Percentiles rank a stretch among this genome's conserved stretches.
These are phyloP conservation scores for Paramecium octaurelia DNA, from an alignment of 73 alveolate genomes.

Conservation along the genomic window DNA sequence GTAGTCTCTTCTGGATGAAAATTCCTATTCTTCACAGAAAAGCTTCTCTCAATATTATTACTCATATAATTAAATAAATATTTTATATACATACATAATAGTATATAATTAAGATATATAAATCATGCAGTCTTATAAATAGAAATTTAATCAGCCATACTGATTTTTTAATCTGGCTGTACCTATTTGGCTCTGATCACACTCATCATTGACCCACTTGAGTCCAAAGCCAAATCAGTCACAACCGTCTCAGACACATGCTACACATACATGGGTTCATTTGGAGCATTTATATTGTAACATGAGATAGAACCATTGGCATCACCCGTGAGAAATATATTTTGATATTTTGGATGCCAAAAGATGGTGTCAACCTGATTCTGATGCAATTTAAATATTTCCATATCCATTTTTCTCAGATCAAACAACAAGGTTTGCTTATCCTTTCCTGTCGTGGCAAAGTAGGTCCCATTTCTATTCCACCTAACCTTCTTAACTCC, in stretches of 20 bases:
- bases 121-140: not conserved
- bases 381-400: not conserved
- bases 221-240: not conserved
- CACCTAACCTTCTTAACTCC: constrained; percentile 19
- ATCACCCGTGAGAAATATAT: not conserved
- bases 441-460: not conserved
- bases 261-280: not conserved
- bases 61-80: not conserved
- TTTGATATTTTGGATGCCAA: constrained; percentile 14
- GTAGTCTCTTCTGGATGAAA: constrained; percentile 8
- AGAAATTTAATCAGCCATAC: not conserved
- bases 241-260: not conserved
- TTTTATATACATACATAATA: too few relatives aligned
- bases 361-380: not conserved
- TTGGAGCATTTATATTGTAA: not conserved
- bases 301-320: not conserved
- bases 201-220: not conserved
- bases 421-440: constrained; percentile 7
- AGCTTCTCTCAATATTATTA: constrained; percentile 10
- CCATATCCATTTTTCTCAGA: constrained; percentile 2
- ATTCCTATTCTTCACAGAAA: not conserved
- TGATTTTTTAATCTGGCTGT: not conserved
- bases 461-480: not conserved
- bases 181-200: constrained; percentile 1
- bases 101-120: too few relatives aligned